Evolutionary conservation across 2,329 filamentous ascomycete species (phyloP), one percentile per base, ranked within the genome.

Genomic region (Colletotrichum sidae): DNA sequence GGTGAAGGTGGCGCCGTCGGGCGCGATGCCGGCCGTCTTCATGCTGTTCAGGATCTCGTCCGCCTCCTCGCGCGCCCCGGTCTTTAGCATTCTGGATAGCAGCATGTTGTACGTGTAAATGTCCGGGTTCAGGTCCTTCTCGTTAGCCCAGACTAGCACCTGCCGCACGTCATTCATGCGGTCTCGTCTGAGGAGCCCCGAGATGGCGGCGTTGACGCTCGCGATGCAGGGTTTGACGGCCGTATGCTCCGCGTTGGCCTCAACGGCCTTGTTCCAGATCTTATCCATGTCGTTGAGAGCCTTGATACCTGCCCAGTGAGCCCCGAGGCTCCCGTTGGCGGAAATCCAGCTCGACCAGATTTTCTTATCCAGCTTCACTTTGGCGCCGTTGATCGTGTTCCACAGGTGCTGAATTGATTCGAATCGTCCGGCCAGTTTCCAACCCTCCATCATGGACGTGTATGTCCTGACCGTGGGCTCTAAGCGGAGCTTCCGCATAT

Each of bases 341-440:
- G 87, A 84, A 47, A 96, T 86, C 34, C 90, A 85, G 12, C 88
- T 87, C 8, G 88, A 90, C 92, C 92, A 96, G 44, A 89, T 87
- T 58, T 81, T 72, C 7, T 76, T 76, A 74, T 95, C 92, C 5
- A 93, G 87, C 68, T 84, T 77, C 9, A 88, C 71, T 2, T 86
- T 86, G 2, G 87, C 84, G 8, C 72, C 73, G 4, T 84, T 72
- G 77, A 96, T 86, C 68, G 85, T 86, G 0, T 77, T 70, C 92
- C 93, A 96, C 38, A 94, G 83, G 1, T 82, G 82, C 60, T 90
- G 85, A 66, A 94, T 80, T 25, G 84, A 87, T n/a, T 80, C 74
- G 0, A 81, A 69, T 70, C 93, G 88, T 58, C 82, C 82, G 54
- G 86, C 83, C 54, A 81, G 83, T 72, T 85, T 86, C 76, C 89